Percentiles rank a stretch among this genome's conserved stretches.
These are phyloP conservation scores for Phyllostachys edulis DNA, from an alignment of 176 grass and related monocot genomes.

Conservation along the genomic window DNA sequence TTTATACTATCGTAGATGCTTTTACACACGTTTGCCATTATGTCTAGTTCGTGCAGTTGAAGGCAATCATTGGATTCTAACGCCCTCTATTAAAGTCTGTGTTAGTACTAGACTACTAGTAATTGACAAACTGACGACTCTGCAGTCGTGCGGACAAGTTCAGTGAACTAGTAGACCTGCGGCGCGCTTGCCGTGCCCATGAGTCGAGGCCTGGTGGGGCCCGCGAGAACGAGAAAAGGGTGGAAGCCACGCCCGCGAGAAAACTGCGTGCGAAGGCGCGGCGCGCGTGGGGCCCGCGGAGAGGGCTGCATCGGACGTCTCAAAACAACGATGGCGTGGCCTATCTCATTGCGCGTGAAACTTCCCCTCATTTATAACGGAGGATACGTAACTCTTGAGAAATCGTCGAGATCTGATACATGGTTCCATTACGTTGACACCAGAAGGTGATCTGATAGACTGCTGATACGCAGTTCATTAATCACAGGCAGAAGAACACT, in stretches of 20 bases:
- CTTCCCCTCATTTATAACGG: too few relatives aligned
- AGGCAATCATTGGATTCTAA: not conserved
- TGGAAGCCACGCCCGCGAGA: too few relatives aligned
- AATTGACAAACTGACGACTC: not conserved
- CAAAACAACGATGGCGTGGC: too few relatives aligned
- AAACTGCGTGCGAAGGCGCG: too few relatives aligned
- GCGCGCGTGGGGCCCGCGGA: too few relatives aligned
- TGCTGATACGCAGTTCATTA: not conserved
- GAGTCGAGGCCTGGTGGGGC: too few relatives aligned
- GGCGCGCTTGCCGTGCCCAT: too few relatives aligned
- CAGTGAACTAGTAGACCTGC: too few relatives aligned
- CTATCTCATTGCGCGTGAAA: too few relatives aligned
- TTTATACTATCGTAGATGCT: too few relatives aligned
- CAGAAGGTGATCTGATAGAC: not conserved
- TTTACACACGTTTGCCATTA: not conserved
- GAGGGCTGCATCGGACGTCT: too few relatives aligned
- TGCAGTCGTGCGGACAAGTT: not conserved
- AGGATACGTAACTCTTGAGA: not conserved
- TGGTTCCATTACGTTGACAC: not conserved
- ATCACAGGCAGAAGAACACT: conserved; percentile 2
- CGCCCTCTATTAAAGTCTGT: not conserved
- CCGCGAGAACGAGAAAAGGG: too few relatives aligned
- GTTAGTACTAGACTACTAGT: not conserved
- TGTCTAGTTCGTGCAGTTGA: not conserved
- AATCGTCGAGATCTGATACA: not conserved